Conservation (phyloP, 768 basidiomycete species). For the Stropharia rugosoannulata region DNA sequence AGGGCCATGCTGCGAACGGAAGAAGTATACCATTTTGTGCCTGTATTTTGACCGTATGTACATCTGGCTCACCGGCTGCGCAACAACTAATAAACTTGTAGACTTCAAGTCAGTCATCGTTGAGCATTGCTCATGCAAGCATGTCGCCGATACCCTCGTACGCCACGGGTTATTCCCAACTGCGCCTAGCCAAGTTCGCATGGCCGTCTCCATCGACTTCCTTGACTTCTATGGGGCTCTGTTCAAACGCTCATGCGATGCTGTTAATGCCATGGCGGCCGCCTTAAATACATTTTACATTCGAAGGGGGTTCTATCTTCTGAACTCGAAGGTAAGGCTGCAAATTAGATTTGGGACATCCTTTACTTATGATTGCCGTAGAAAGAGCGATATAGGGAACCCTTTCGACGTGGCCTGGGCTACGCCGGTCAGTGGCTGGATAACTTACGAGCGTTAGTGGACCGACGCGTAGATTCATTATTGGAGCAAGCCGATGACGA, state of each 20-base stretch:
- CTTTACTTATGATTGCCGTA: slow-evolving; percentile 5
- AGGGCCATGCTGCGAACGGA: neutral
- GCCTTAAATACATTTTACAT: slow-evolving; percentile 28
- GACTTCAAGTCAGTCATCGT: slow-evolving; percentile 9
- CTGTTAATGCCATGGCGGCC: slow-evolving; percentile 25
- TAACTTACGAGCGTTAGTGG: slow-evolving; percentile 6
- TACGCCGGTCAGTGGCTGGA: slow-evolving; percentile 18
- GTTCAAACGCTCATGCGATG: slow-evolving; percentile 36
- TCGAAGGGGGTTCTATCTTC: slow-evolving; percentile 19
- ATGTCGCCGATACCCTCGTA: slow-evolving; percentile 22
- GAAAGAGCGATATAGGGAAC: slow-evolving; percentile 23
- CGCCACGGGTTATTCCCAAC: slow-evolving; percentile 31
- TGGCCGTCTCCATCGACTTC: slow-evolving; percentile 27
- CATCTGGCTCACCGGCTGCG: neutral
- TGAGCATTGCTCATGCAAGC: slow-evolving; percentile 20
- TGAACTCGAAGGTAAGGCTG: slow-evolving; percentile 15
- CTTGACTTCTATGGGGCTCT: slow-evolving; percentile 31
- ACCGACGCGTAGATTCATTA: slow-evolving; percentile 4
- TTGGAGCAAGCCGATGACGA: neutral
- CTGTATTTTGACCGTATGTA: slow-evolving; percentile 13
- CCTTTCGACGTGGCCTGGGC: slow-evolving; percentile 24
- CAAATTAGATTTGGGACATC: neutral
- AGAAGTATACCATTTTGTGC: neutral
- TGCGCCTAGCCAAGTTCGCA: slow-evolving; percentile 19
- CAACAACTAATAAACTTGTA: neutral